Base-by-base conservation (phyloP, 2,329 filamentous ascomycete genomes). In the Pestalotiopsis sp. region DNA sequence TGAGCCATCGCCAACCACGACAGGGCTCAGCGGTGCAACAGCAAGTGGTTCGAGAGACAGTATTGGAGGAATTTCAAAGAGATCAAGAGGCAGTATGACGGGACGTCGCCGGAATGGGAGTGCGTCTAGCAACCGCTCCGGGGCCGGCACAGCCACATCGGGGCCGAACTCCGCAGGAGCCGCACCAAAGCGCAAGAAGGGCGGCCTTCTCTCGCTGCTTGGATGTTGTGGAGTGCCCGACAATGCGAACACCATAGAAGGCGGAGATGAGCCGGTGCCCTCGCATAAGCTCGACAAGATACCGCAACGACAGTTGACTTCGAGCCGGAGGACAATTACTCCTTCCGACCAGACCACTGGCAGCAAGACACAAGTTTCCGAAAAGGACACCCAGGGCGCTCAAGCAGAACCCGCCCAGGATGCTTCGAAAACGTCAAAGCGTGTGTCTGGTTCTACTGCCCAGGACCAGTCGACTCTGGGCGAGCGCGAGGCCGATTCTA, bases 181-280 rank as follows among this genome's bases (percentile, higher is more conserved):
- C 64, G 82, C 82, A 65, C 78, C 81, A 44, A 80, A 83, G 68
- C 85, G 84, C 75, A 82, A 82, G 77, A 88, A 88, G 79, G 83
- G 84, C 68, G 85, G 86, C n/a, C 78, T 89, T 59, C 77, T 89
- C 44, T 82, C 87, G 26, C 85, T 93, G 66, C 82, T 93, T 68
- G 88, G 86, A 69, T 93, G 91, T 81, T 93, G 91, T 77, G 85
- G 83, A 66, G 84, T 88, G 55, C 88, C 89, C 63, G 89, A 91
- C 70, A 84, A 87, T 70, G 84, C 85, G 17, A 86, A 88, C 70
- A 76, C 79, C 5, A 79, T 88, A 62, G 84, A 87, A 60, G 83
- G 81, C 67, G 84, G 84, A 65, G 84, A 86, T 68, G 82, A 88
- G 68, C 84, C 87, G 52, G 81, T 88, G 40, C 80, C 81, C 40